Conservation (phyloP, 2,329 filamentous ascomycete genomes). For the Aureobasidium sp. region DNA sequence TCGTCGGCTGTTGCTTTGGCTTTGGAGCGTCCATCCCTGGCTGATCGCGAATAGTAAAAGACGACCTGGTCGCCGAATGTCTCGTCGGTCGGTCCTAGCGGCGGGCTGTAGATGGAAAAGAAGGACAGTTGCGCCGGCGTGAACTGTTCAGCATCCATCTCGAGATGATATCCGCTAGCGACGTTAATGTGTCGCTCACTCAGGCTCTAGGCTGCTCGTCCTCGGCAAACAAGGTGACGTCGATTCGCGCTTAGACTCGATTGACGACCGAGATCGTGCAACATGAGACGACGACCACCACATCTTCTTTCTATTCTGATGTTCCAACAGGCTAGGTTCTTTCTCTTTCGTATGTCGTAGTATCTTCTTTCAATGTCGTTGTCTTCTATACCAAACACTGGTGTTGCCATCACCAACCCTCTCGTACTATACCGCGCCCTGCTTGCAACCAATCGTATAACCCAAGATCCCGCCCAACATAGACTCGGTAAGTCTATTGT, state of each 20-base stretch:
- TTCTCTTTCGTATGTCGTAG: background rate
- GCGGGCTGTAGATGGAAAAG: constrained; percentile 90
- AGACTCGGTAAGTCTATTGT: constrained; percentile 38
- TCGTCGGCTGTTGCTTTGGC: constrained; percentile 19
- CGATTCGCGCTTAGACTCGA: background rate
- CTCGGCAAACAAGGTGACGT: background rate
- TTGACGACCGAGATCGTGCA: constrained; percentile 1
- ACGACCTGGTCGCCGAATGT: constrained; percentile 76
- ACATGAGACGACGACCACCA: background rate
- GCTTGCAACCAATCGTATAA: constrained; percentile 56
- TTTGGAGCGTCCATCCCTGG: constrained; percentile 21
- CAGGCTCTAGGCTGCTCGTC: constrained; percentile 1
- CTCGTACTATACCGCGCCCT: constrained; percentile 68
- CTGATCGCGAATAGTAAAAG: constrained; percentile 66
- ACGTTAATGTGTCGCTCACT: background rate
- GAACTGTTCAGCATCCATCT: constrained; percentile 3
- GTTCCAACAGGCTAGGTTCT: background rate
- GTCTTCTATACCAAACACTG: constrained; percentile 17
- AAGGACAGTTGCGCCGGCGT: constrained; percentile 78
- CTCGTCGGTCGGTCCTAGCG: constrained; percentile 63
- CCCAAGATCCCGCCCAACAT: constrained; percentile 64
- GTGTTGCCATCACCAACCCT: constrained; percentile 53
- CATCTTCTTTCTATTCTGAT: background rate
- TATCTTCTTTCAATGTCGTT: constrained; percentile 11
- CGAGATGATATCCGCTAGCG: background rate